phyloP scores from a whole-genome alignment of 2,329 filamentous ascomycete genomes.

The Diaporthe capsici region DNA sequence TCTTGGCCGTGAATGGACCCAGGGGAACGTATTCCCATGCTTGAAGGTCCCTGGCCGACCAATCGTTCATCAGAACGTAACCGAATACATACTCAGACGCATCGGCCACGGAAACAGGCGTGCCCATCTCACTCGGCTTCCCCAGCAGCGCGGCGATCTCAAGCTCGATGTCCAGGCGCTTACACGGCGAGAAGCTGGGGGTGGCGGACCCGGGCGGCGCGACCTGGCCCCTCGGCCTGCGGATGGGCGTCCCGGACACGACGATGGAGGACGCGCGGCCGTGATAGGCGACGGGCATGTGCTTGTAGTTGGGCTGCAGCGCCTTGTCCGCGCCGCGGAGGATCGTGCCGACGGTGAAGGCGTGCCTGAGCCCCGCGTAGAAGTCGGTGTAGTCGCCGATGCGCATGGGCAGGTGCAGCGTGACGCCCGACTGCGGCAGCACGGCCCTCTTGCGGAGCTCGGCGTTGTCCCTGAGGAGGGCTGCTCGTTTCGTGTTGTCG shows the following conservation, averaged over 20 bases:
- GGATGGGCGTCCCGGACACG: conserved; percentile 79
- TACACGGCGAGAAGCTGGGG: conserved; percentile 71
- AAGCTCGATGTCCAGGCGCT: conserved; percentile 80
- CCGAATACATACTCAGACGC: conserved; percentile 83
- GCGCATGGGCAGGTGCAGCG: conserved; percentile 79
- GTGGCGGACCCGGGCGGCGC: conserved; percentile 64
- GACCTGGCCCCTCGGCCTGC: conserved; percentile 81
- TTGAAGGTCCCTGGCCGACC: conserved; percentile 75
- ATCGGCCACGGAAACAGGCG: conserved; percentile 74
- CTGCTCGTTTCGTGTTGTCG: conserved; percentile 62
- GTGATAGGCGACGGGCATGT: conserved; percentile 86
- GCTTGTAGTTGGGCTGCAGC: conserved; percentile 85
- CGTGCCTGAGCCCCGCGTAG: conserved; percentile 85
- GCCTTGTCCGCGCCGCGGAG: conserved; percentile 84
- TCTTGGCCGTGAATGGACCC: conserved; percentile 74
- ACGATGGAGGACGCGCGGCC: conserved; percentile 83
- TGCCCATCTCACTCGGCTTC: conserved; percentile 74
- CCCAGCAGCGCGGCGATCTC: conserved; percentile 85
- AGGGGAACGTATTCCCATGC: conserved; percentile 73
- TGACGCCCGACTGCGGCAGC: conserved; percentile 61
- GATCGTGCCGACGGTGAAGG: conserved; percentile 77
- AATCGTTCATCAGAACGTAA: conserved; percentile 75
- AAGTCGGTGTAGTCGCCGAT: conserved; percentile 91
- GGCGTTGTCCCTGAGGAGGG: conserved; percentile 55
- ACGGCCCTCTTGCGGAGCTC: conserved; percentile 49